Percentiles rank a stretch among this genome's conserved stretches.
phyloP scores from a whole-genome alignment of 2,329 filamentous ascomycete genomes.

The Neopestalotiopsis sp. region DNA sequence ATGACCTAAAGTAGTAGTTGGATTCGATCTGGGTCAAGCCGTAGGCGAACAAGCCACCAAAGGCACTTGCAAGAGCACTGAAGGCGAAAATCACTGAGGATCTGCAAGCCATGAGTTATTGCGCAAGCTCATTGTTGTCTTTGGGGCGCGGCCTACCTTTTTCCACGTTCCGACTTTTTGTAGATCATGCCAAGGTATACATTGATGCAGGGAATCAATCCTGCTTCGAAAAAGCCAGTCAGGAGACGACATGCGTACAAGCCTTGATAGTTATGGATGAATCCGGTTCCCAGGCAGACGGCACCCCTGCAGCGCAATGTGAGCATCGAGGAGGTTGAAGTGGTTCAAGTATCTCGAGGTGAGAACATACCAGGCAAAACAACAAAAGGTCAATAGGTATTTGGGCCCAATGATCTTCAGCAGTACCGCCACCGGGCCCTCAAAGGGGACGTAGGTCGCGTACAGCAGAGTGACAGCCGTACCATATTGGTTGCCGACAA shows the following conservation, averaged over 20 bases:
- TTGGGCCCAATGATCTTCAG: slow-evolving; percentile 34
- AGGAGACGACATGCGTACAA: slow-evolving; percentile 29
- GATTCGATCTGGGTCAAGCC: slow-evolving; percentile 26
- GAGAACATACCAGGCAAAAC: slow-evolving; percentile 32
- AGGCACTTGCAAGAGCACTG: slow-evolving; percentile 28
- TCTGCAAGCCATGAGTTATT: slow-evolving; percentile 24
- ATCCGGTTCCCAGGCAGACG: slow-evolving; percentile 35
- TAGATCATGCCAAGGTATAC: slow-evolving; percentile 42
- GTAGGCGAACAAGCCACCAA: slow-evolving; percentile 30
- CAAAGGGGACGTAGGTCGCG: slow-evolving; percentile 34
- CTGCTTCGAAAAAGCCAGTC: slow-evolving; percentile 33
- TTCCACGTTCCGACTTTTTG: slow-evolving; percentile 29
- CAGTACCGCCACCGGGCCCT: slow-evolving; percentile 32
- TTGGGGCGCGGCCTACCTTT: slow-evolving; percentile 39
- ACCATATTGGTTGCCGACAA: slow-evolving; percentile 37
- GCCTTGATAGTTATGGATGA: slow-evolving; percentile 31
- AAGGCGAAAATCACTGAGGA: slow-evolving; percentile 26
- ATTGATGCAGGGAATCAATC: slow-evolving; percentile 32
- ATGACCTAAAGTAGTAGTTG: slow-evolving; percentile 23
- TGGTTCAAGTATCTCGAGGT: slow-evolving; percentile 9
- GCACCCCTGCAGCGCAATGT: slow-evolving; percentile 21
- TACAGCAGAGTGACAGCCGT: slow-evolving; percentile 38
- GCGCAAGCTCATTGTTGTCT: slow-evolving; percentile 27
- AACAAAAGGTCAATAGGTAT: slow-evolving; percentile 34
- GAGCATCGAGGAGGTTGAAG: background rate